Evolutionary conservation across 345 rosid species (phyloP), one percentile per base, ranked within the genome.

Genomic region (Corymbia maculata): DNA sequence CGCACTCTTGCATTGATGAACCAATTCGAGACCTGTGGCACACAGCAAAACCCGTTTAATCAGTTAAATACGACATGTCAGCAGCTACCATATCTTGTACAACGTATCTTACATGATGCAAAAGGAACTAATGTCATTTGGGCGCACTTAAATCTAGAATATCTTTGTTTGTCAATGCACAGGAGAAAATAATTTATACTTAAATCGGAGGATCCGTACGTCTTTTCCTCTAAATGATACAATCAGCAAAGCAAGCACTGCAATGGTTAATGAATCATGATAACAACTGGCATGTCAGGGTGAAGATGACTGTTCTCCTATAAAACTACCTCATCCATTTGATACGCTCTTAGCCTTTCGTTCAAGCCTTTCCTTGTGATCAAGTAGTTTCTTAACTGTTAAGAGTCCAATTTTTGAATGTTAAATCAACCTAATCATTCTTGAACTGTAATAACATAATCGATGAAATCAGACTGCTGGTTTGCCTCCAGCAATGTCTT

Each of bases 1-100:
- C 99, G 98, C 88, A 98, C 99, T 21, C 99, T 95, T 11, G 99
- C 99, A 90, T 98, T 98, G 85, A 98, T 98, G 90, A 98, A 98
- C 99, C 99, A 97, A 89, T 98, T 98, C 4, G 99, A 96, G 87
- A 98, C 99, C 99, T 95, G 93, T 86, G 85, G 52, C 64, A 51
- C 28, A 17, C 49, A 45, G 70, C 51, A 75, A 86, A 52, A 32
- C 49, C 52, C 1, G 52, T 9, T 85, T 52, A 26, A 30, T 44
- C 66, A 53, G 50, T 52, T 75, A 75, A 75, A 75, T 42, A 15
- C 47, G 26, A 75, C 49, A 21, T 36, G 45, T 70, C 47, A 36
- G 24, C 26, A 70, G 80, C 80, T 17, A 17, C 28, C 49, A 21
- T 19, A 19, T 75, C 49, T 36, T 21, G 26, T 11, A 36, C 82